phyloP scores from a whole-genome alignment of 208 protist species.

The Wallacemonas sp. region DNA sequence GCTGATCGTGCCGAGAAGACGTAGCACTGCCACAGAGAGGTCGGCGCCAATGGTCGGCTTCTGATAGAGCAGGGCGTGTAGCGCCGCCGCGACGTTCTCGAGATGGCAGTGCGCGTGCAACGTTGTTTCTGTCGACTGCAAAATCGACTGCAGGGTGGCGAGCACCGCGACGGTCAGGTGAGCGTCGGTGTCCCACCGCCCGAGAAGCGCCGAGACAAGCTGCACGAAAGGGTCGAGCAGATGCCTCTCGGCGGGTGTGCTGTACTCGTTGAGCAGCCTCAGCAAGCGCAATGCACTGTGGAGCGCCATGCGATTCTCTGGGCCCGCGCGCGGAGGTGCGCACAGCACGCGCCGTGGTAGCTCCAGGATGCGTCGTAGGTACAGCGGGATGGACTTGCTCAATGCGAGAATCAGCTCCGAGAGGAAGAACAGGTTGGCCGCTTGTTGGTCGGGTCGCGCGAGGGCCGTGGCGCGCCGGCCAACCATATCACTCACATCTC shows the following conservation, averaged over 20 bases:
- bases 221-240: constrained; percentile 67
- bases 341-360: constrained; percentile 36
- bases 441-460: neutral
- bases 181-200: constrained; percentile 56
- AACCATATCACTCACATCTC: neutral
- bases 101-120: constrained; percentile 21
- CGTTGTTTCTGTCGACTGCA: constrained; percentile 47
- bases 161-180: constrained; percentile 36
- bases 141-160: constrained; percentile 55
- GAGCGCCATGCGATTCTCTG: constrained; percentile 38
- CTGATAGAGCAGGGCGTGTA: constrained; percentile 74
- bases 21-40: constrained; percentile 65
- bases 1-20: constrained; percentile 77
- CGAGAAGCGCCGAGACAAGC: constrained; percentile 56
- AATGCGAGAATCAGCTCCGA: constrained; percentile 33
- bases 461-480: neutral
- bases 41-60: constrained; percentile 67
- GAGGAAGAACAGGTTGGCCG: constrained; percentile 26
- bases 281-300: constrained; percentile 60
- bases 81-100: constrained; percentile 37
- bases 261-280: constrained; percentile 70
- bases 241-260: constrained; percentile 42
- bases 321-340: constrained; percentile 20
- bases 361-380: constrained; percentile 34
- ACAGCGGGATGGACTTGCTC: constrained; percentile 35